A percentile compares a stretch with the other conserved stretches of the same genome.
Evolutionary conservation across 208 protist species (phyloP).

Genomic region (Trypanosoma scelopori): DNA sequence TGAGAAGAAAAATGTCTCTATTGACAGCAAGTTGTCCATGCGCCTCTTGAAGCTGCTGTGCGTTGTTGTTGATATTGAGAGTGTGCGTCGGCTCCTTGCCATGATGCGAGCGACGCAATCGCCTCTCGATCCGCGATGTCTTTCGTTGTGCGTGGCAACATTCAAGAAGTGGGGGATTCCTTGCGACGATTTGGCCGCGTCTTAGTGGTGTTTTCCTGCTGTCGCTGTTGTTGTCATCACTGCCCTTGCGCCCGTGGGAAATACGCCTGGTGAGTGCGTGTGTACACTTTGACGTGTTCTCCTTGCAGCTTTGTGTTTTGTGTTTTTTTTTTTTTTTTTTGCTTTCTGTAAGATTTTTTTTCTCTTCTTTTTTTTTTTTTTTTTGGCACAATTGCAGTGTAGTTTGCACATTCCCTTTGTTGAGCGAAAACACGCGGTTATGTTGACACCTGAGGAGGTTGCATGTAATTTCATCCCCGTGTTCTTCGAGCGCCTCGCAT

Average conservation of each 20-base stretch:
- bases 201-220: constrained; percentile 7
- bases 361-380: constrained; percentile 14
- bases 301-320: constrained; percentile 10
- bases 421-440: constrained; percentile 19
- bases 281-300: constrained; percentile 5
- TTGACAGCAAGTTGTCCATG: constrained; percentile 58
- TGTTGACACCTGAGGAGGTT: constrained; percentile 65
- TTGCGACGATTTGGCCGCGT: constrained; percentile 28
- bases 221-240: no score
- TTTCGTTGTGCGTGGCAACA: constrained; percentile 44
- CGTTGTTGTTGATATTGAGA: constrained; percentile 37
- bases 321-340: constrained; percentile 12
- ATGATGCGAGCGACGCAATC: constrained; percentile 48
- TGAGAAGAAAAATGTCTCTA: constrained; percentile 21
- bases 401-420: constrained; percentile 2
- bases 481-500: constrained; percentile 83
- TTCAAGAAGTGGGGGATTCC: constrained; percentile 40
- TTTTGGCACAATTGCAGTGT: background rate
- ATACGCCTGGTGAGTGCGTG: background rate
- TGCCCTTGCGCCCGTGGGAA: background rate
- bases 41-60: constrained; percentile 47
- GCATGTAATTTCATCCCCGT: constrained; percentile 77
- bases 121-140: constrained; percentile 44
- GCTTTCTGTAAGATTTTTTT: constrained; percentile 10
- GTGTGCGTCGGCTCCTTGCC: constrained; percentile 37